Percentiles rank a stretch among this genome's conserved stretches.
These are phyloP conservation scores for Pyrenula aspistea DNA, from an alignment of 495 filamentous ascomycete species.

Conservation along the genomic window DNA sequence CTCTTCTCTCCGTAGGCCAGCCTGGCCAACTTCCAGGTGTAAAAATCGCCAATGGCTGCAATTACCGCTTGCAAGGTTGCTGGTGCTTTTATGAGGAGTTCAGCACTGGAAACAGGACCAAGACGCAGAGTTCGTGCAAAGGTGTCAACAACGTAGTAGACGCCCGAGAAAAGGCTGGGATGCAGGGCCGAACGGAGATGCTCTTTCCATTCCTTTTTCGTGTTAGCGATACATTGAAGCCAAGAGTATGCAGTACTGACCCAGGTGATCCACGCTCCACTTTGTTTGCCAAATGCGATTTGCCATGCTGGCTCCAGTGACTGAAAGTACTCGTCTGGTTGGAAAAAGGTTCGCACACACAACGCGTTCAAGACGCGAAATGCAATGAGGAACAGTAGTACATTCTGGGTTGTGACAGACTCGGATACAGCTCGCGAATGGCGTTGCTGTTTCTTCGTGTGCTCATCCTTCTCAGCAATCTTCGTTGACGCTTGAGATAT, in stretches of 20 bases:
- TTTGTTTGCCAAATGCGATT: constrained; percentile 63
- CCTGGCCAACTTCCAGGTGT: constrained; percentile 74
- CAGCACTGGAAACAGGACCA: constrained; percentile 36
- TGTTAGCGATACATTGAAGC: constrained; percentile 7
- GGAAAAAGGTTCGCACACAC: constrained; percentile 84
- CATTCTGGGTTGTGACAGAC: constrained; percentile 11
- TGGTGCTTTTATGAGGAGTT: constrained; percentile 59
- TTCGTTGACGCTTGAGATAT: constrained; percentile 2
- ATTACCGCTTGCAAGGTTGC: constrained; percentile 65
- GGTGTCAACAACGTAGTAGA: constrained; percentile 52
- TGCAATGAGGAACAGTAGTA: constrained; percentile 53
- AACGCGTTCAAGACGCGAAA: constrained; percentile 82
- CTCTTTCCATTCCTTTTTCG: constrained; percentile 79
- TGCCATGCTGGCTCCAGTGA: constrained; percentile 92
- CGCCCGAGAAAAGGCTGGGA: constrained; percentile 66
- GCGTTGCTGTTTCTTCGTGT: background rate
- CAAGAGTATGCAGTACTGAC: constrained; percentile 27
- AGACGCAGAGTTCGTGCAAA: constrained; percentile 37
- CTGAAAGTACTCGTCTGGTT: constrained; percentile 98
- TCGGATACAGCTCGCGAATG: constrained; percentile 1
- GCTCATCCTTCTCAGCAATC: background rate
- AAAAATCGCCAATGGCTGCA: constrained; percentile 72
- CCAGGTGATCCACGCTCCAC: constrained; percentile 94
- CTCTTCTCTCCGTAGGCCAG: constrained; percentile 57
- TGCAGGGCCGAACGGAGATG: constrained; percentile 89